Evolutionary conservation across 441 rosid species (phyloP).

Genomic region (Erysimum pusillum): DNA sequence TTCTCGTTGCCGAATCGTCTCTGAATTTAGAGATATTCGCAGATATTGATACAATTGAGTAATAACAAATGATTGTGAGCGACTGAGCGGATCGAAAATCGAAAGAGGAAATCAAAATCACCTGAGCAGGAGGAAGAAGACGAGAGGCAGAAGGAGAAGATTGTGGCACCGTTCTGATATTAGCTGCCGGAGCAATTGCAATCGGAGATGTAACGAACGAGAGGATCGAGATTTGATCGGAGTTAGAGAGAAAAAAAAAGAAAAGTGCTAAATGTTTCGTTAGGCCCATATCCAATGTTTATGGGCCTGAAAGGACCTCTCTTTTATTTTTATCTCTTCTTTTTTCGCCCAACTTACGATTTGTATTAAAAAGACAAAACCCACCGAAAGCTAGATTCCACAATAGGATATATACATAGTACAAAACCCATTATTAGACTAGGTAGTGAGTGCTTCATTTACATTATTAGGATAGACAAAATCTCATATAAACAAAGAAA

Average conservation of each 20-base stretch:
- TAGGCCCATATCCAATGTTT: constrained; percentile 6
- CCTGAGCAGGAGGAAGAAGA: background rate
- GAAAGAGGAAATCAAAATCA: background rate
- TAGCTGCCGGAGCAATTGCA: constrained; percentile 6
- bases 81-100: background rate
- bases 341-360: background rate
- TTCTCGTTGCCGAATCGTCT: constrained; percentile 10
- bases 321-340: background rate
- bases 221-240: constrained; percentile 5
- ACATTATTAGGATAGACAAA: background rate
- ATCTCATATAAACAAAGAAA: background rate
- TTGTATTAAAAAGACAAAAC: background rate
- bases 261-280: background rate
- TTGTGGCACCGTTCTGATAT: background rate
- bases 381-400: background rate
- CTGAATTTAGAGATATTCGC: constrained; percentile 9
- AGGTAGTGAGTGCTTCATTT: no score
- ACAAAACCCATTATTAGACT: background rate
- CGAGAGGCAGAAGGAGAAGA: background rate
- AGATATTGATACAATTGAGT: background rate
- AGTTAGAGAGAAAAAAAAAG: background rate
- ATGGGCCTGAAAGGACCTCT: background rate
- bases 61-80: background rate
- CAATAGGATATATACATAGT: no score
- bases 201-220: constrained; percentile 13